These are phyloP conservation scores for Themeda triandra DNA, from an alignment of 176 grass and related monocot genomes.

Conservation along the genomic window DNA sequence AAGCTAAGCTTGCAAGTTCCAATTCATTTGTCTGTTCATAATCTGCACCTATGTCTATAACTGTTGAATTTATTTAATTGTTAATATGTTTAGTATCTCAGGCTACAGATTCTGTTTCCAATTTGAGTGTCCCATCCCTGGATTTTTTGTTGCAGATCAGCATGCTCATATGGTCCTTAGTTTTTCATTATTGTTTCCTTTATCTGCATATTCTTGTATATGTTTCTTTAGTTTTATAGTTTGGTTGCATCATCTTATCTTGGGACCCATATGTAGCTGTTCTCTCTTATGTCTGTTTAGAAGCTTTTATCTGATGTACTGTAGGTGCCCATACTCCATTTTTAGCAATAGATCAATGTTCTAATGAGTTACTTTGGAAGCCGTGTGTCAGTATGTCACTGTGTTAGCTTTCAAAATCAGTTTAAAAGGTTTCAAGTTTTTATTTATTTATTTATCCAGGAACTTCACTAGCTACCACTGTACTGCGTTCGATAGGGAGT, in stretches of 20 bases:
- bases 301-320: neutral
- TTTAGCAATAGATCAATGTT: neutral
- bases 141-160: neutral
- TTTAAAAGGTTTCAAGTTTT: neutral
- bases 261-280: neutral
- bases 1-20: neutral
- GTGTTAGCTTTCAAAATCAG: neutral
- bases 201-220: neutral
- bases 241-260: neutral
- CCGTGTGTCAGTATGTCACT: neutral
- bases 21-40: constrained; percentile 16
- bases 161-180: neutral
- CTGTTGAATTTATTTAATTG: constrained; percentile 12
- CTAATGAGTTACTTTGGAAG: neutral
- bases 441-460: constrained; percentile 38
- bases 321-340: neutral
- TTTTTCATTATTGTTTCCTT: neutral
- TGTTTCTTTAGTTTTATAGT: constrained; percentile 3
- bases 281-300: neutral
- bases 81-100: neutral
- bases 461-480: constrained; percentile 74
- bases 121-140: neutral
- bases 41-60: constrained; percentile 7
- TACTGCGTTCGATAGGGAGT: constrained; percentile 80
- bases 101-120: neutral